Evolutionary conservation across 164 flowering plant genomes (phyloP), one percentile per base, ranked within the genome.

Genomic region (Berberis thunbergii): DNA sequence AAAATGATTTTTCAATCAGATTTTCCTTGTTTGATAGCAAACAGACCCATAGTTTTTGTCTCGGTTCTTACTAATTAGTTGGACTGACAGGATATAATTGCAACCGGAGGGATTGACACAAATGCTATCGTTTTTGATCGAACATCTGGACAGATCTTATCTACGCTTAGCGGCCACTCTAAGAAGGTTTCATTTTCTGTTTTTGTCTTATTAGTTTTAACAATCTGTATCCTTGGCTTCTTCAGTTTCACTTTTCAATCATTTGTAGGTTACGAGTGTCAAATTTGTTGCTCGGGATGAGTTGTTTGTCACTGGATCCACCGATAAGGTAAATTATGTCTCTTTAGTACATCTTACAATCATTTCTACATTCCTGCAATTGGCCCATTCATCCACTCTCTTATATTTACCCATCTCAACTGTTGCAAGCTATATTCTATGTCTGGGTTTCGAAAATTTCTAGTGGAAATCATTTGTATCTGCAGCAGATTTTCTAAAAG

Each of bases 81-180:
- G 64, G 40, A 42, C 12, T 72, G 58, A 6, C 69, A 95, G 99
- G 96, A 95, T 72, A 67, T 95, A 46, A 82, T 95, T 85, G 99
- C 89, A 48, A 88, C 99, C 57, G 99, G 97, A 65, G 97, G 99
- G 54, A 77, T 81, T 71, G 97, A 95, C 71, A 60, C 97, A 49
- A 89, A 81, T 83, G 92, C 91, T 67, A 86, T 91, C 43, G 53
- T 95, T 58, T 91, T 95, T 71, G 88, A 91, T 71, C 84, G 79
- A 64, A 60, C 85, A 58, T 84, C 97, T 3, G 97, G 96, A 56
- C 81, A 91, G 77, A 86, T 91, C 57, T 49, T 88, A 62, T 83
- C 92, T 45, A 89, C 99, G 38, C 87, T 95, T 39, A 86, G 83
- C 78, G 99, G 99, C 53, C 99, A 91, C 64, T 84, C 99, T 41